Evolutionary conservation across 202 grass and related monocot species (phyloP).

Genomic region (Setaria viridis): DNA sequence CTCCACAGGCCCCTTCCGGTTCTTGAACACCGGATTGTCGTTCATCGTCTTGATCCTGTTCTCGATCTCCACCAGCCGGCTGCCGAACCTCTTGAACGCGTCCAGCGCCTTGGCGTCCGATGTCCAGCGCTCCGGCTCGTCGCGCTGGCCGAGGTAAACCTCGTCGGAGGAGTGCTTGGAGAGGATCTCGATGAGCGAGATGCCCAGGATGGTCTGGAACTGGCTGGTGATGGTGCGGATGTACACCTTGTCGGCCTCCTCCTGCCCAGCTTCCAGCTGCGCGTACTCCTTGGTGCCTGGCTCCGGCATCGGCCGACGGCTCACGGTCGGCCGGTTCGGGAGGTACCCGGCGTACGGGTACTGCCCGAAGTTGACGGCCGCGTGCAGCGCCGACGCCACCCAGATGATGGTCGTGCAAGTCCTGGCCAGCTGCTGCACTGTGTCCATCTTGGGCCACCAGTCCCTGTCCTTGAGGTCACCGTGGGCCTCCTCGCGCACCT

Average conservation of each 20-base stretch:
- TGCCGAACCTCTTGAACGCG: slow-evolving; percentile 61
- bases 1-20: slow-evolving; percentile 69
- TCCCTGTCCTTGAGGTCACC: slow-evolving; percentile 67
- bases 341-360: slow-evolving; percentile 79
- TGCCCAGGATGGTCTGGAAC: slow-evolving; percentile 52
- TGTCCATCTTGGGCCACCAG: slow-evolving; percentile 84
- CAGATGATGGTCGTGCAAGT: slow-evolving; percentile 87
- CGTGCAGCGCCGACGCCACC: slow-evolving; percentile 81
- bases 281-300: slow-evolving; percentile 35
- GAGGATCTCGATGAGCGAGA: slow-evolving; percentile 71
- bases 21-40: slow-evolving; percentile 51
- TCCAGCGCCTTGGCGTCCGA: slow-evolving; percentile 57
- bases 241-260: slow-evolving; percentile 60
- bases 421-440: slow-evolving; percentile 50
- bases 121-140: slow-evolving; percentile 68
- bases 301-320: slow-evolving; percentile 69
- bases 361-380: slow-evolving; percentile 88
- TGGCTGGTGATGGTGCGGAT: slow-evolving; percentile 77
- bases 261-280: slow-evolving; percentile 48
- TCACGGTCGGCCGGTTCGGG: slow-evolving; percentile 78
- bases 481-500: slow-evolving; percentile 77
- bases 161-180: slow-evolving; percentile 84
- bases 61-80: slow-evolving; percentile 56
- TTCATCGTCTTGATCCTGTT: slow-evolving; percentile 57
- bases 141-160: slow-evolving; percentile 78